These are phyloP conservation scores for Pyracantha coccinea DNA, from an alignment of 331 rosid species.

Conservation along the genomic window DNA sequence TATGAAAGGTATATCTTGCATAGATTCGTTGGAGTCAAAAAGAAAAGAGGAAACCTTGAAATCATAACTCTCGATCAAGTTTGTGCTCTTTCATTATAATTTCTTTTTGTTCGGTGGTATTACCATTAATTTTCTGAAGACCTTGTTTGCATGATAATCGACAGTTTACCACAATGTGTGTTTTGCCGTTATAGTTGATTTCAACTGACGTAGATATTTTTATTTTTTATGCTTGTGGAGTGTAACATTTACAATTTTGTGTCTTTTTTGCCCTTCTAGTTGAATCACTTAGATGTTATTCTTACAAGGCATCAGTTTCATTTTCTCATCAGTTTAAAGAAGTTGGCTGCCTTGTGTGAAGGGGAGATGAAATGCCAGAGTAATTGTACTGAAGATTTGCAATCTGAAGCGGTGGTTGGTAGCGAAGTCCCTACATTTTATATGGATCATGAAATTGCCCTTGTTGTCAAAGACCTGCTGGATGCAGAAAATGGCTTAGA, in stretches of 20 bases:
- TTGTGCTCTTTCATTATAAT: background rate
- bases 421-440: constrained; percentile 28
- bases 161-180: background rate
- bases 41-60: background rate
- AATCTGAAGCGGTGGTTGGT: constrained; percentile 36
- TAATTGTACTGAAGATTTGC: constrained; percentile 25
- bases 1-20: constrained; percentile 46
- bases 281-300: background rate
- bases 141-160: background rate
- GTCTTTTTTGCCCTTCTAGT: background rate
- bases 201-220: too few species aligned
- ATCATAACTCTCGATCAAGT: background rate
- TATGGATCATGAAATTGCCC: constrained; percentile 35
- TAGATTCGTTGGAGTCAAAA: background rate
- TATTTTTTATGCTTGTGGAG: background rate
- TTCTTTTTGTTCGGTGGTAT: background rate
- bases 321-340: constrained; percentile 59
- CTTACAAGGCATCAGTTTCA: constrained; percentile 10
- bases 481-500: constrained; percentile 45
- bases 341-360: constrained; percentile 50
- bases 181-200: background rate
- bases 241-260: background rate
- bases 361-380: constrained; percentile 42
- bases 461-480: constrained; percentile 48
- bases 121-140: background rate